Evolutionary conservation across 169 alveolate species (phyloP), one percentile per base, ranked within the genome.

Genomic region (Cystoisospora suis): DNA sequence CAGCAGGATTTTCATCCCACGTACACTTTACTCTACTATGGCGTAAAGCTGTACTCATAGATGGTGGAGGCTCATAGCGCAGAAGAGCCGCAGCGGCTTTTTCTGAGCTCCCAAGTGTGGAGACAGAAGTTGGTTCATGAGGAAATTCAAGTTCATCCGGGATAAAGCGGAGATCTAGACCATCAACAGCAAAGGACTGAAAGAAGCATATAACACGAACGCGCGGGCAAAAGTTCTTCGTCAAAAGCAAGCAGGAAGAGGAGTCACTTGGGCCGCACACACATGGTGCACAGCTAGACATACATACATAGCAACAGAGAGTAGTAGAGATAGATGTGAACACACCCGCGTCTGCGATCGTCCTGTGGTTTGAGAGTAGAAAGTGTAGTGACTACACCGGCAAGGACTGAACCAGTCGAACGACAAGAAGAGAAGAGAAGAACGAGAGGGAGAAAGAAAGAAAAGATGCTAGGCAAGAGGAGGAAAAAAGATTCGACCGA

Each of bases 1-100:
- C 96, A 47, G 95, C 96, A 46, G 98, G 97, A 45, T 98, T 96
- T 93, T 97, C 96, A 81, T 98, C 99, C 99, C 99, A 98, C 38
- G 99, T 97, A 88, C 98, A 93, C 93, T 96, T 96, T 3, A 97
- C 99, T 89, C 95, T 94, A 49, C 99, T 97, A 92, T 98, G 99
- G 56, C 98, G 97, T 47, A 97, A 88, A 34, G 99, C 99, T 75
- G 98, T 94, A 81, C 96, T 96, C 58, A 92, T 92, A 89, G 95
- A 96, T 56, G 95, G 95, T 29, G 96, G 98, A 75, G 96, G 97
- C 93, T 98, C 97, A 88, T 97, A 96, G 87, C 97, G 97, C 36
- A 94, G 93, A 6, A 99, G 99, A 61, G 98, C 94, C 87, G 95
- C 75, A 5, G 88, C 72, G 72, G 32, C 53, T 3, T 38, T 32